Conservation (phyloP, 164 flowering plant species). For the Magnolia officinalis region DNA sequence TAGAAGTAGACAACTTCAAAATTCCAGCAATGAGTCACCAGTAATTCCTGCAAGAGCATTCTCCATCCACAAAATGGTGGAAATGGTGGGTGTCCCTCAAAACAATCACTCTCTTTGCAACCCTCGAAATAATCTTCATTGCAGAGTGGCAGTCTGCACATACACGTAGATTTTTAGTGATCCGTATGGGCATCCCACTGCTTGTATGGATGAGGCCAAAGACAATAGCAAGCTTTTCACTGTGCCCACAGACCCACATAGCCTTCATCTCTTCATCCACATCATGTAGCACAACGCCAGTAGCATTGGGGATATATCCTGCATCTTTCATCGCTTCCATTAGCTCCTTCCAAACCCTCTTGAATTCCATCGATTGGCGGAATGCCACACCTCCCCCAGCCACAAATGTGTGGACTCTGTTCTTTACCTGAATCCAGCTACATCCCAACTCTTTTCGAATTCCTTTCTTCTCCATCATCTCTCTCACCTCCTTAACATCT, state of each 20-base stretch:
- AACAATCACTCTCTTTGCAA: conserved; percentile 13
- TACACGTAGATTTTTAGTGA: conserved; percentile 20
- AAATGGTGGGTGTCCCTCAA: conserved; percentile 14
- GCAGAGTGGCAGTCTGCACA: conserved; percentile 23
- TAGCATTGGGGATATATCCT: conserved; percentile 14
- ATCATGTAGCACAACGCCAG: conserved; percentile 15
- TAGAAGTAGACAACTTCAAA: no score
- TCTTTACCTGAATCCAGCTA: conserved; percentile 19
- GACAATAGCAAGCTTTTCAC: conserved; percentile 20
- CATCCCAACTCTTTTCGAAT: conserved; percentile 15
- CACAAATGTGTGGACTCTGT: conserved; percentile 50
- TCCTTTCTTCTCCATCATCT: conserved; percentile 10
- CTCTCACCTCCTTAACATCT: conserved; percentile 15
- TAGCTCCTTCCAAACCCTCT: conserved; percentile 13
- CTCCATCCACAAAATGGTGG: conserved; percentile 21
- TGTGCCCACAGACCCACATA: conserved; percentile 17
- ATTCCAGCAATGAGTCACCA: conserved; percentile 9
- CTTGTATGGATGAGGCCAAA: conserved; percentile 15
- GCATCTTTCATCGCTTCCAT: conserved; percentile 17
- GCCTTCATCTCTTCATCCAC: conserved; percentile 15
- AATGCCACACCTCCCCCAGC: conserved; percentile 65
- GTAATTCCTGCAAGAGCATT: conserved; percentile 13
- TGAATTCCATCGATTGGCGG: conserved; percentile 22
- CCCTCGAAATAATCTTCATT: conserved; percentile 15
- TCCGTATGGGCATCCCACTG: conserved; percentile 12